Conservation (phyloP, 768 basidiomycete genomes). For the Leccinum disarticulatum region DNA sequence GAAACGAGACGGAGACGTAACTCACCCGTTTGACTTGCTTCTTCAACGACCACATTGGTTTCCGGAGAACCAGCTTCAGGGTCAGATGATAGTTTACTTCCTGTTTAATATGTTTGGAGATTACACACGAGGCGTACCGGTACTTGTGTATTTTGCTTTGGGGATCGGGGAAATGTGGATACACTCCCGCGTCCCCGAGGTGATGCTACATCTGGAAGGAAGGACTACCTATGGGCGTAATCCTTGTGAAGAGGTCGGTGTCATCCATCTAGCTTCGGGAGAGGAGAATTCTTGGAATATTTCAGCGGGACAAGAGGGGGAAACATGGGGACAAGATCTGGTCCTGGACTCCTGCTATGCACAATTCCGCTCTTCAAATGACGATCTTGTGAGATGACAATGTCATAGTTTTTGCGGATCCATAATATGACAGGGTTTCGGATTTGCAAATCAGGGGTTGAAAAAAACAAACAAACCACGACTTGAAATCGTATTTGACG, state of each 20-base stretch:
- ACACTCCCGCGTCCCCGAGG: slow-evolving; percentile 26
- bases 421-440: slow-evolving; percentile 3
- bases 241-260: slow-evolving; percentile 5
- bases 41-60: slow-evolving; percentile 17
- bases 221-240: slow-evolving; percentile 14
- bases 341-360: too few species aligned
- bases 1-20: slow-evolving; percentile 9
- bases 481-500: slow-evolving; percentile 25
- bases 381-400: background rate
- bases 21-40: slow-evolving; percentile 14
- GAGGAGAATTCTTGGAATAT: background rate
- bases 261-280: slow-evolving; percentile 1
- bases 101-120: slow-evolving; percentile 9
- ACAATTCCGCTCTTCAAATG: background rate
- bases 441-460: slow-evolving; percentile 19
- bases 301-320: background rate
- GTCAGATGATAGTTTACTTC: slow-evolving; percentile 16
- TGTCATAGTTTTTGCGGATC: background rate
- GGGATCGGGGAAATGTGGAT: slow-evolving; percentile 22
- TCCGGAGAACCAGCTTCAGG: slow-evolving; percentile 5
- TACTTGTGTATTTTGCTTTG: slow-evolving; percentile 11
- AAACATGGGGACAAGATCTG: background rate
- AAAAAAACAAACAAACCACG: background rate
- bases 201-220: slow-evolving; percentile 32
- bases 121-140: slow-evolving; percentile 19